A percentile compares a stretch with the other conserved stretches of the same genome.
phyloP scores from a whole-genome alignment of 306 rosid species.

The Cicer arietinum region DNA sequence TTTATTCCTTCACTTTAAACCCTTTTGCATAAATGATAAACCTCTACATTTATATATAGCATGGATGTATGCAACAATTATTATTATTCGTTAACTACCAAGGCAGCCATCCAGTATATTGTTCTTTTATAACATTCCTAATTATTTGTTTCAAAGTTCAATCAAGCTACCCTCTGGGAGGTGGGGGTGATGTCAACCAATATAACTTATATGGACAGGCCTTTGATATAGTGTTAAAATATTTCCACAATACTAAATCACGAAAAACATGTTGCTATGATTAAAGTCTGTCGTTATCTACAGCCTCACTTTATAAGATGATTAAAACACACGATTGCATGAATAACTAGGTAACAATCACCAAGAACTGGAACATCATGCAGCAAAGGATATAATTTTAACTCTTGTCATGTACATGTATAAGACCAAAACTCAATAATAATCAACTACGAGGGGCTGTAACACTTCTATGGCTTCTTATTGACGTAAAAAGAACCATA shows the following conservation, averaged over 20 bases:
- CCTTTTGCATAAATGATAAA: neutral
- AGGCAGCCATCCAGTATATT: neutral
- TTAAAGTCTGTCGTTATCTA: constrained; percentile 7
- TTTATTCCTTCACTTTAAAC: constrained; percentile 28
- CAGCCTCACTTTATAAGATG: neutral
- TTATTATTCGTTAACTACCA: constrained; percentile 26
- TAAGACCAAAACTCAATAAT: constrained; percentile 14
- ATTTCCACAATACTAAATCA: constrained; percentile 5
- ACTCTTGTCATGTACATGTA: constrained; percentile 18
- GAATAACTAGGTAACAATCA: constrained; percentile 9
- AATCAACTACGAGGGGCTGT: constrained; percentile 22
- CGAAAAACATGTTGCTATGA: constrained; percentile 7
- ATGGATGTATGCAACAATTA: constrained; percentile 30
- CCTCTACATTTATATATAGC: neutral
- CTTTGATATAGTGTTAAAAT: constrained; percentile 7
- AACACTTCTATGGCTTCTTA: constrained; percentile 24
- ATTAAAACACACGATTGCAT: constrained; percentile 8
- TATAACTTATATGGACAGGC: neutral
- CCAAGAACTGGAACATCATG: constrained; percentile 19
- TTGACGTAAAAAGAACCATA: constrained; percentile 44
- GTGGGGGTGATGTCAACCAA: constrained; percentile 15
- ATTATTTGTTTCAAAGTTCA: constrained; percentile 8
- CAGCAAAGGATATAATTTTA: neutral
- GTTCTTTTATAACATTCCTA: constrained; percentile 20
- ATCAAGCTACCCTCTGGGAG: neutral